A percentile compares a stretch with the other conserved stretches of the same genome.
phyloP scores from a whole-genome alignment of 2,329 filamentous ascomycete genomes.

The Colletotrichum agaves region DNA sequence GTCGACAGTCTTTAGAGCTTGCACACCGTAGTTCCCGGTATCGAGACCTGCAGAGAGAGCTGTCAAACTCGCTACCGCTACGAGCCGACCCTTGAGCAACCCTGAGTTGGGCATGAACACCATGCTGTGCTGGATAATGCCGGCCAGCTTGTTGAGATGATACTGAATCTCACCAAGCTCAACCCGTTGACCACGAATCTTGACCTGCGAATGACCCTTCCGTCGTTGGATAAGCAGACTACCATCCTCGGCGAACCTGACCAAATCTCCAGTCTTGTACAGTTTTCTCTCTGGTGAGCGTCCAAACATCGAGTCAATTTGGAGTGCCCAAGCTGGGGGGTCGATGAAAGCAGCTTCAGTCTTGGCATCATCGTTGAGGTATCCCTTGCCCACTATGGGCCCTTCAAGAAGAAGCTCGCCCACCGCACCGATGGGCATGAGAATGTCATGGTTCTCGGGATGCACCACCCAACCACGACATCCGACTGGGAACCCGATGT shows the following conservation, averaged over 20 bases:
- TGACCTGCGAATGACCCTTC: constrained; percentile 40
- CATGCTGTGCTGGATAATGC: neutral
- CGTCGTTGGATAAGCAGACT: constrained; percentile 34
- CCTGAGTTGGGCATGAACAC: neutral
- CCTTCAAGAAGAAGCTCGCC: constrained; percentile 34
- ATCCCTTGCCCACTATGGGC: constrained; percentile 19
- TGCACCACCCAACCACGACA: constrained; percentile 43
- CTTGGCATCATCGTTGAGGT: constrained; percentile 23
- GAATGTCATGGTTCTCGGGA: constrained; percentile 31
- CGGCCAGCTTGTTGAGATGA: constrained; percentile 1
- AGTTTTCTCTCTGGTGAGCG: neutral
- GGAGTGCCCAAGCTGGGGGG: constrained; percentile 4
- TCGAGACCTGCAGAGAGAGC: neutral
- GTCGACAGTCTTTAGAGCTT: neutral
- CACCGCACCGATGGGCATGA: constrained; percentile 26
- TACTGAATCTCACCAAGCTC: constrained; percentile 31
- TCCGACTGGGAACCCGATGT: constrained; percentile 42
- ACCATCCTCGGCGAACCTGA: constrained; percentile 30
- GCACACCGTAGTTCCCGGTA: neutral
- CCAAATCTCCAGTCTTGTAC: constrained; percentile 37
- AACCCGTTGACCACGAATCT: constrained; percentile 35
- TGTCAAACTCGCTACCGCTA: constrained; percentile 14
- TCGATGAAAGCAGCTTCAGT: constrained; percentile 15
- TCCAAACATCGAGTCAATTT: neutral
- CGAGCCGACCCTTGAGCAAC: neutral